Evolutionary conservation across 2,329 filamentous ascomycete species (phyloP), one percentile per base, ranked within the genome.

Genomic region (Fusarium bulbicola): DNA sequence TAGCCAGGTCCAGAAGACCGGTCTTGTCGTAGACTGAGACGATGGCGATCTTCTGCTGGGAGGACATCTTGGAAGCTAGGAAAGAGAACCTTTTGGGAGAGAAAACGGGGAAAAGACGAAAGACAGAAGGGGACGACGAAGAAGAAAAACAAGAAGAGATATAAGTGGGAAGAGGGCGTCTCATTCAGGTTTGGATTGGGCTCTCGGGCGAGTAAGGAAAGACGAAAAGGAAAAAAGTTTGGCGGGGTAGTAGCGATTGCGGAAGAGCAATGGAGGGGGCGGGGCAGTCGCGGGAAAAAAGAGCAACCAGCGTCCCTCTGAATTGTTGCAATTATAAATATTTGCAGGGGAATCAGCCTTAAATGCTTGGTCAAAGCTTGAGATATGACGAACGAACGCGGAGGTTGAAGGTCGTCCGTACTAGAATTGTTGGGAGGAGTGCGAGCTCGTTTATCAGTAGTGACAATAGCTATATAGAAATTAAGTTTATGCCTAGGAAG

Each of bases 21-120:
- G 95, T 98, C 91, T 99, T 99, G 89, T 99, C 94, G 82, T 96
- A 98, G 87, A 98, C 96, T 75, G 95, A 98, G 82, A 99, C 89
- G 81, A 99, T 98, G 76, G 96, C 96, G 87, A 89, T 89, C 81
- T 88, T 86, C 81, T 90, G 88, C 68, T 83, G 79, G 34, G 73
- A 77, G 70, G 82, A 78, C 82, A 84, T 84, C 74, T 70, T 80
- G 74, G 59, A 56, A 72, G 66, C 59, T 62, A 66, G 59, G 63
- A 65, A 39, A 47, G 57, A 57, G 66, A 64, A 62, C 57, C 54
- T 63, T 60, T 63, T 63, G 43, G 59, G 47, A 24, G 34, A 57
- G 21, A 45, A 49, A 59, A 49, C 32, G 40, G 32, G 56, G 13
- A 24, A 50, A 50, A 39, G 37, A 50, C 54, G 47, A 56, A 46